Evolutionary conservation across 2,329 filamentous ascomycete species (phyloP), one percentile per base, ranked within the genome.

Genomic region (Trichoderma breve): DNA sequence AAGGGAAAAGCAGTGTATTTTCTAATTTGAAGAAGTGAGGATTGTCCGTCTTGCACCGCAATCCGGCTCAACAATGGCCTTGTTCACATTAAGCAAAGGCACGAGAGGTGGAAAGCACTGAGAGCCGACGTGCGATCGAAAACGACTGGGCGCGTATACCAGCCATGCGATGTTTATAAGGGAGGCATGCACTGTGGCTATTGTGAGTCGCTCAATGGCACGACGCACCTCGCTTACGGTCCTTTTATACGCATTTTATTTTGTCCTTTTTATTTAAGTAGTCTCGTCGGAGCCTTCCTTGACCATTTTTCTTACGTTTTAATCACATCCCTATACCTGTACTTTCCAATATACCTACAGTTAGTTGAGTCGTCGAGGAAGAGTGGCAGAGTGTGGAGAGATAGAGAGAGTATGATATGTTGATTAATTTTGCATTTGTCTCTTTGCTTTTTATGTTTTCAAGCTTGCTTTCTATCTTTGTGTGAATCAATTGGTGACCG

Each of bases 261-360:
- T 79, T 81, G 77, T 79, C 57, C 75, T 78, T 79, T 80, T 72
- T 36, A 36, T 43, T 43, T 77, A 78, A 81, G 80, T 81, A 77
- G 78, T 78, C 79, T 76, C 77, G 77, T 76, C 74, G 78, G 76
- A 81, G 76, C 76, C 78, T 75, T 79, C 78, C 78, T 78, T 80
- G 77, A 78, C 77, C 74, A 78, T 81, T 79, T 53, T 80, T 79
- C 75, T 79, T 77, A 82, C 76, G 77, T 77, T 81, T 82, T 80
- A 82, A 82, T 82, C 77, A 78, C 76, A 78, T 74, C 77, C 78
- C 76, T 77, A 78, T 78, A 75, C 77, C 78, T 78, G 74, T 73
- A 73, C 76, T 78, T 78, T 70, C 76, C 75, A 77, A 76, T 78
- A 77, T 76, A 73, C 67, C 71, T 74, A 77, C 75, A 76, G 74